Evolutionary conservation across 2,329 filamentous ascomycete genomes (phyloP).

Genomic region (Ophiostoma fasciatum): DNA sequence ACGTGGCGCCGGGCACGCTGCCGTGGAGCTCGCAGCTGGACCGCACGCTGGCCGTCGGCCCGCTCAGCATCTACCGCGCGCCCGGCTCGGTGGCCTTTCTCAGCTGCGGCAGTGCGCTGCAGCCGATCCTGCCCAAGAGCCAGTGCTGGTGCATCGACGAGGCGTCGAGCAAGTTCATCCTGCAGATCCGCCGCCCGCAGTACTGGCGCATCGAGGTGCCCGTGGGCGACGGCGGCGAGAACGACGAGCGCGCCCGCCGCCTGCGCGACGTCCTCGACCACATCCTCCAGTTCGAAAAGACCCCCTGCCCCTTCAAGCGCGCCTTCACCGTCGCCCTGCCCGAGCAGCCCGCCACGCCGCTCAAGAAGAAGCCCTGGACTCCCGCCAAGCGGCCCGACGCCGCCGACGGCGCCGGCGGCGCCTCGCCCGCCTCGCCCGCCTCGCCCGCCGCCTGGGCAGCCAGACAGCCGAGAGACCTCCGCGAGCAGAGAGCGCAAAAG

Average conservation of each 20-base stretch:
- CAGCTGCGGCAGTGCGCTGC: constrained; percentile 68
- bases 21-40: constrained; percentile 65
- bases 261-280: constrained; percentile 56
- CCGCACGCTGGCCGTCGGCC: constrained; percentile 64
- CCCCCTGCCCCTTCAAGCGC: constrained; percentile 70
- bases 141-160: constrained; percentile 92
- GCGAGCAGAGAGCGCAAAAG: constrained; percentile 1
- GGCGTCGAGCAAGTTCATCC: constrained; percentile 63
- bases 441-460: no score
- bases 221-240: constrained; percentile 40
- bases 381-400: constrained; percentile 26
- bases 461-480: no score
- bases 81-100: constrained; percentile 78
- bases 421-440: no score
- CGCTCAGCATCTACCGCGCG: constrained; percentile 71
- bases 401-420: constrained; percentile 3
- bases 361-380: constrained; percentile 55
- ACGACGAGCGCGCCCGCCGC: constrained; percentile 47
- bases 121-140: constrained; percentile 76
- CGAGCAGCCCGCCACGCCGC: constrained; percentile 48
- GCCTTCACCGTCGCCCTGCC: constrained; percentile 62
- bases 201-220: constrained; percentile 89
- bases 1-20: constrained; percentile 46
- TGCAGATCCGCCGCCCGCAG: constrained; percentile 67
- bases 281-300: constrained; percentile 75